phyloP scores from a whole-genome alignment of 768 basidiomycete genomes.

The Phaeotremella skinneri region DNA sequence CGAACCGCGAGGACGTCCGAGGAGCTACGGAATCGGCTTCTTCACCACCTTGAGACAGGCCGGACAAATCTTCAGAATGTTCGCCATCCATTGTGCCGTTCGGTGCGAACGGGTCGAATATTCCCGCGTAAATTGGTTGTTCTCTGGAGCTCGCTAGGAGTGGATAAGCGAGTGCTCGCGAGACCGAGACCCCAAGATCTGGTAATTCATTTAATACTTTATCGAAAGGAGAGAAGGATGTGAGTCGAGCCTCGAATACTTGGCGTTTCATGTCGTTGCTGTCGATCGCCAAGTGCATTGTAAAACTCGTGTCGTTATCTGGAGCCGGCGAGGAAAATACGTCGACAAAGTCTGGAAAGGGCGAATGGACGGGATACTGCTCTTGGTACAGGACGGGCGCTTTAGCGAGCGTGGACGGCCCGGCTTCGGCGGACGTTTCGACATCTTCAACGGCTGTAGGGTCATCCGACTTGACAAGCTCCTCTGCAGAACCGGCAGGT shows the following conservation, averaged over 20 bases:
- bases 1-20: slow-evolving; percentile 41
- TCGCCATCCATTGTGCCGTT: slow-evolving; percentile 15
- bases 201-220: slow-evolving; percentile 4
- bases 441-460: background rate
- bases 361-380: slow-evolving; percentile 24
- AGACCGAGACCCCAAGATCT: slow-evolving; percentile 1
- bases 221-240: slow-evolving; percentile 2
- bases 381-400: background rate
- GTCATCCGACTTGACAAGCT: background rate
- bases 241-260: background rate
- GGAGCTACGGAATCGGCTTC: slow-evolving; percentile 18
- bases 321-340: slow-evolving; percentile 2
- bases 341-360: slow-evolving; percentile 31
- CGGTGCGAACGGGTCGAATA: slow-evolving; percentile 38
- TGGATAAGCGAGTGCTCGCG: background rate
- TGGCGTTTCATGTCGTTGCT: background rate
- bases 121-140: slow-evolving; percentile 8
- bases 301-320: slow-evolving; percentile 1
- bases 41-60: background rate
- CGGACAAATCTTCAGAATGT: slow-evolving; percentile 8
- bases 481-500: background rate
- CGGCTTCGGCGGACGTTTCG: background rate
- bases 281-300: background rate
- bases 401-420: background rate
- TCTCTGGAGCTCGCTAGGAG: background rate